Evolutionary conservation across 2,329 filamentous ascomycete genomes (phyloP).

Genomic region (Colletotrichum euphorbiae): DNA sequence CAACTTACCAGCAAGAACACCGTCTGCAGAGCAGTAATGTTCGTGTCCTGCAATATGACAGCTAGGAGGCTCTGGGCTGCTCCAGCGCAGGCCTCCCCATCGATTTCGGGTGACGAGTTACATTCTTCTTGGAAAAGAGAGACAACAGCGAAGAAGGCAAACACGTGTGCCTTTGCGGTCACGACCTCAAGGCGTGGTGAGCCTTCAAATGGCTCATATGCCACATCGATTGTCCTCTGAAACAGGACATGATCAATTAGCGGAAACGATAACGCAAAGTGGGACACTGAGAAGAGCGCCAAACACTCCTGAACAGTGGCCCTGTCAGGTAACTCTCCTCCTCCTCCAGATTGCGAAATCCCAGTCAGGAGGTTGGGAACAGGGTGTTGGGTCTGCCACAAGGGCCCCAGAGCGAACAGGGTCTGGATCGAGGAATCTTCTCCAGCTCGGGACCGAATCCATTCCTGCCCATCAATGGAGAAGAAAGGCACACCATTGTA

Average conservation of each 20-base stretch:
- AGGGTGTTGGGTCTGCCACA: constrained; percentile 41
- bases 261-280: constrained; percentile 60
- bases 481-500: constrained; percentile 63
- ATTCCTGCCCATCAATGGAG: constrained; percentile 58
- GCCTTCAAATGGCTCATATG: constrained; percentile 51
- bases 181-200: constrained; percentile 44
- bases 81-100: constrained; percentile 54
- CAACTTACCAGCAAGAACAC: constrained; percentile 60
- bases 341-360: background rate
- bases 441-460: constrained; percentile 60
- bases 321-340: constrained; percentile 50
- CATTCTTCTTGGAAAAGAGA: constrained; percentile 42
- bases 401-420: constrained; percentile 41
- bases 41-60: constrained; percentile 56
- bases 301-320: constrained; percentile 46
- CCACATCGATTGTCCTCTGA: constrained; percentile 55
- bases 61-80: constrained; percentile 57
- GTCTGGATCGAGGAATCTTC: constrained; percentile 46
- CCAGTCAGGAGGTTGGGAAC: constrained; percentile 30
- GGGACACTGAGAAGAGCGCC: constrained; percentile 44
- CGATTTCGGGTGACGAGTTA: constrained; percentile 43
- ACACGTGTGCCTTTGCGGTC: constrained; percentile 58
- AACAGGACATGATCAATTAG: constrained; percentile 61
- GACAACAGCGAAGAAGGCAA: constrained; percentile 59
- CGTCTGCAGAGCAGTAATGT: constrained; percentile 57